phyloP scores from a whole-genome alignment of 805 yeast species.

The Suhomyces sp. region DNA sequence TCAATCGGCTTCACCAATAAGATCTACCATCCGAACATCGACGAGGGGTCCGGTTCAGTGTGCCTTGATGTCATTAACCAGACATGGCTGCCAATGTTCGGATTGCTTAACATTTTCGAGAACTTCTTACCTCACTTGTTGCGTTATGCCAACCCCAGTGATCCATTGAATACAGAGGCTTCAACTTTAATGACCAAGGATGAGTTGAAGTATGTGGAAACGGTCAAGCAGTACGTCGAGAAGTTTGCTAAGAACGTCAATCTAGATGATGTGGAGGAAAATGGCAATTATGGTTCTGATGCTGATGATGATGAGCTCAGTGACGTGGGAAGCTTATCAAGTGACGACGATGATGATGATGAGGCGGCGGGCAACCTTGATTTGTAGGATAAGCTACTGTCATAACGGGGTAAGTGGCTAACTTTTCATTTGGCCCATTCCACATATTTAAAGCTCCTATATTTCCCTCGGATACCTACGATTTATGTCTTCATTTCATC shows the following conservation, averaged over 20 bases:
- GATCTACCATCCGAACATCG: conserved; percentile 94
- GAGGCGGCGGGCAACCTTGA: conserved; percentile 16
- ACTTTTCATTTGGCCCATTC: too few species aligned
- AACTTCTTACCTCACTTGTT: conserved; percentile 89
- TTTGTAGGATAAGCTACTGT: conserved; percentile 3
- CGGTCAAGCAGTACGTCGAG: conserved; percentile 71
- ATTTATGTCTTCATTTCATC: background rate
- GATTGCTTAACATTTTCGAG: conserved; percentile 85
- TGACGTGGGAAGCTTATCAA: conserved; percentile 49
- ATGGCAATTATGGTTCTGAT: conserved; percentile 34
- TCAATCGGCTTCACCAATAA: conserved; percentile 91
- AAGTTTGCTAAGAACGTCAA: conserved; percentile 50
- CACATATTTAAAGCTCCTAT: too few species aligned
- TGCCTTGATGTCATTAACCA: conserved; percentile 96
- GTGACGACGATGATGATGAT: conserved; percentile 45
- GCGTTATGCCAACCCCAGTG: conserved; percentile 90
- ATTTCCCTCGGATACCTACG: too few species aligned
- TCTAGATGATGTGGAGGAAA: conserved; percentile 42
- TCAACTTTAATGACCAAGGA: conserved; percentile 74
- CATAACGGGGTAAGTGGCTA: background rate
- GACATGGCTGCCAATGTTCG: conserved; percentile 98
- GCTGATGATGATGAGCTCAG: conserved; percentile 43
- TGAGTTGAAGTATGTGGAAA: conserved; percentile 60
- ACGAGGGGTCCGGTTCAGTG: conserved; percentile 85
- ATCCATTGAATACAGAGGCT: conserved; percentile 90